A percentile compares a stretch with the other conserved stretches of the same genome.
phyloP scores from a whole-genome alignment of 176 grass and related monocot species.

The Otatea glauca region DNA sequence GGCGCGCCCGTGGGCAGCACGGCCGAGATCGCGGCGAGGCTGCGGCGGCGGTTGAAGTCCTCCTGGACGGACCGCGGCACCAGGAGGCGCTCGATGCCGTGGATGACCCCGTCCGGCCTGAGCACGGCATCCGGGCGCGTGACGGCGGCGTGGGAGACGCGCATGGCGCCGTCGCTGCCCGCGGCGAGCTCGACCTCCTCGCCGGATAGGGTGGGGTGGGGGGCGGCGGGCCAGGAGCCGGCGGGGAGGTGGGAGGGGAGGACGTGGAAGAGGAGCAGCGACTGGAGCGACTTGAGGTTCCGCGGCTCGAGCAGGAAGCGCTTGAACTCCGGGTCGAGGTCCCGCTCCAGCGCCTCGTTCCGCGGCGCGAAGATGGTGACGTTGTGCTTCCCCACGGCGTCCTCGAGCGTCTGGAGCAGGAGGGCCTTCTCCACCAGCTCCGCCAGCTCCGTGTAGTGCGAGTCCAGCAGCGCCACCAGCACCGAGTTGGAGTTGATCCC shows the following conservation, averaged over 20 bases:
- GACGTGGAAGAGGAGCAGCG: conserved; percentile 73
- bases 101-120: conserved; percentile 80
- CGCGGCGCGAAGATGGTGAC: conserved; percentile 63
- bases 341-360: conserved; percentile 60
- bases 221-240: background rate
- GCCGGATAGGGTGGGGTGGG: conserved; percentile 63
- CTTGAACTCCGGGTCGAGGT: conserved; percentile 56
- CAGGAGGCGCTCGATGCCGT: conserved; percentile 84
- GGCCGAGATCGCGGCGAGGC: conserved; percentile 80
- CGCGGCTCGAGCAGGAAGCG: conserved; percentile 64
- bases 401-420: conserved; percentile 60
- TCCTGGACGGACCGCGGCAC: conserved; percentile 86
- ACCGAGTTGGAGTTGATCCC: conserved; percentile 67
- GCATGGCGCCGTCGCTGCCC: background rate
- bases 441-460: conserved; percentile 70
- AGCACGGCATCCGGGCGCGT: conserved; percentile 66
- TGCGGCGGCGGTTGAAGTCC: conserved; percentile 88
- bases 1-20: conserved; percentile 84
- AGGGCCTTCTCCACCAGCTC: conserved; percentile 78
- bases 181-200: conserved; percentile 62
- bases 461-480: conserved; percentile 64
- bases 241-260: conserved; percentile 58
- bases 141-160: conserved; percentile 52
- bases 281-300: conserved; percentile 67
- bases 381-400: conserved; percentile 58